Evolutionary conservation across 164 flowering plant species (phyloP), one percentile per base, ranked within the genome.

Genomic region (Vitis amurensis): DNA sequence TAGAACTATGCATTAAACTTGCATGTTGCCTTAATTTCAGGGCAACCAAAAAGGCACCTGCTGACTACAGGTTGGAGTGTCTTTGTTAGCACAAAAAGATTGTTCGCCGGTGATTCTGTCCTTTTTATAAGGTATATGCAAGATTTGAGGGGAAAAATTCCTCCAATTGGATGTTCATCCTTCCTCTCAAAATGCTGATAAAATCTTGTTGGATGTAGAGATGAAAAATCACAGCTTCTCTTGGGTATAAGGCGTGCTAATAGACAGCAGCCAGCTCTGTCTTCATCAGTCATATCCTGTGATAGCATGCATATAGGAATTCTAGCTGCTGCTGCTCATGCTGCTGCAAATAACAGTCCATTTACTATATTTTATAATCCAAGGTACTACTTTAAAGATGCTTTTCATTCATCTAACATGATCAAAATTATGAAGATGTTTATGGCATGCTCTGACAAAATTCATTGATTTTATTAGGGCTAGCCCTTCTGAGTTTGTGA

Each of bases 231-330:
- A 52, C 97, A 91, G 79, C 88, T 91, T 77, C 90, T 88, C 50
- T 73, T 94, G 78, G 99, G 99, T 16, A 86, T 87, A 73, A 80
- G 89, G 70, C 95, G 85, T 64, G 94, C 99, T 37, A 89, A 86
- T 72, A 84, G 94, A 67, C 99, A 91, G 76, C 97, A 85, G 63
- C 88, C 97, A 4, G 84, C 92, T 58, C 84, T 94, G 1, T 90
- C 99, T 13, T 94, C 99, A 60, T 94, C 99, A 3, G 97, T 92
- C 73, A 83, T 94, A 68, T 94, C 99, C 52, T 91, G 97, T 79
- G 99, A 94, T 67, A 94, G 99, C 85, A 92, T 94, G 97, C 99
- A 94, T 68, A 94, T 94, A 67, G 99, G 99, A 62, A 83, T 94
- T 77, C 92, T 94, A 58, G 99, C 97, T 71, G 97, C 99, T 67